Evolutionary conservation across 306 rosid genomes (phyloP), one percentile per base, ranked within the genome.

Genomic region (Cyclanthera cordifolia): DNA sequence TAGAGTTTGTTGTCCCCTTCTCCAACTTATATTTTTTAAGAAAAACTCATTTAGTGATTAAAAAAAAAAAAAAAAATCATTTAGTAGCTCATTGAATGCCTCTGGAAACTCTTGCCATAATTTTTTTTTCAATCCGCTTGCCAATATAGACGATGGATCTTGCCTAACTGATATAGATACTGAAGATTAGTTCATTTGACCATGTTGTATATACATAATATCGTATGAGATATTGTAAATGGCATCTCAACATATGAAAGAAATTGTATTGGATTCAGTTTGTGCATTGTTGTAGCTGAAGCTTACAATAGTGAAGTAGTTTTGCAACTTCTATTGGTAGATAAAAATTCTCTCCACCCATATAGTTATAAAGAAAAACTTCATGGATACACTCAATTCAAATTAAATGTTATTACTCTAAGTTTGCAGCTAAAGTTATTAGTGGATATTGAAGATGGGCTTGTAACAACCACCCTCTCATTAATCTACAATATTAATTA

Each of bases 91-190:
- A n/a, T n/a, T n/a, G n/a, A n/a, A n/a, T n/a, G n/a, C n/a, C n/a
- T n/a, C n/a, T n/a, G n/a, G n/a, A n/a, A n/a, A n/a, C n/a, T n/a
- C n/a, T n/a, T n/a, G n/a, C n/a, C n/a, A n/a, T n/a, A n/a, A n/a
- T n/a, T n/a, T n/a, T 17, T 0, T 71, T 0, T 93, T 83, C 69
- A 10, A 93, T 48, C 98, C 98, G 1, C 77, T 87, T 30, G 98
- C 98, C 71, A 93, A 86, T 76, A 88, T 89, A 41, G 98, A 93
- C 19, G 96, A 93, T 59, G 98, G 98, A 51, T 68, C 98, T 19
- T 93, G 95, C 68, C 84, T 85, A 6, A 23, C 61, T 11, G 88
- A 87, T 63, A 77, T 63, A 23, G 91, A 81, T 37, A 66, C 84
- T 49, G 91, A 76, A 55, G 73, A 75, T 1, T 89, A 82, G 66